Conservation (phyloP, 2,329 filamentous ascomycete genomes). For the Cytospora schulzeri region DNA sequence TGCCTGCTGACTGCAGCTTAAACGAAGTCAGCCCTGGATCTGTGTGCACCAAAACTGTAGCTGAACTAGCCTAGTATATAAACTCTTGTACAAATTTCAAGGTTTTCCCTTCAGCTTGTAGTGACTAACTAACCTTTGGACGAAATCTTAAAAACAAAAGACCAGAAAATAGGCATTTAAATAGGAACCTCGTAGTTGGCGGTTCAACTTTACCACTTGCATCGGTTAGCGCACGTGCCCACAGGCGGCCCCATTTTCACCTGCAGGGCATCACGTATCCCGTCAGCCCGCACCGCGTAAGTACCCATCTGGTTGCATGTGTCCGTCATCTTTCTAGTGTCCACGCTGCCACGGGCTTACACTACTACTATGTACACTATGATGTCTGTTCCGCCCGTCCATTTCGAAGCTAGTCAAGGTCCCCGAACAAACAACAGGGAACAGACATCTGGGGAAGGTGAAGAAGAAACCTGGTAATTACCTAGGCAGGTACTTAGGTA, state of each 20-base stretch:
- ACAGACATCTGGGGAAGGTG: not conserved
- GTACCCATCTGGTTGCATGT: not conserved
- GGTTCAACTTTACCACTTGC: not conserved
- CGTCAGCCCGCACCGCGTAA: not conserved
- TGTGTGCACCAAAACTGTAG: not conserved
- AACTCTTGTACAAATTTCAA: not conserved
- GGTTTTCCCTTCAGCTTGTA: not conserved
- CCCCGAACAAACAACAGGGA: not conserved
- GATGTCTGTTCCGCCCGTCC: not conserved
- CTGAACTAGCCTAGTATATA: too few species aligned
- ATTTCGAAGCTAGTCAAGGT: not conserved
- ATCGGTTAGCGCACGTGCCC: conserved; percentile 17
- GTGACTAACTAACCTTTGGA: too few species aligned
- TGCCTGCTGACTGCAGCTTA: too few species aligned
- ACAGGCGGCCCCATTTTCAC: not conserved
- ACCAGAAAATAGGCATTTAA: too few species aligned
- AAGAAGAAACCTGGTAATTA: not conserved
- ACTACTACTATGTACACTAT: not conserved
- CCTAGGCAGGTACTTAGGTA: not conserved
- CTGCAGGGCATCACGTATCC: not conserved
- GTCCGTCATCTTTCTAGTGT: not conserved
- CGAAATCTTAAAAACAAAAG: too few species aligned
- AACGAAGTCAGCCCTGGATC: too few species aligned
- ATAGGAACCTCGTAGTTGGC: too few species aligned
- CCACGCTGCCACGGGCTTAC: too few species aligned